These are phyloP conservation scores for Sclerotinia glacialis DNA, from an alignment of 2,329 filamentous ascomycete genomes.

Conservation along the genomic window DNA sequence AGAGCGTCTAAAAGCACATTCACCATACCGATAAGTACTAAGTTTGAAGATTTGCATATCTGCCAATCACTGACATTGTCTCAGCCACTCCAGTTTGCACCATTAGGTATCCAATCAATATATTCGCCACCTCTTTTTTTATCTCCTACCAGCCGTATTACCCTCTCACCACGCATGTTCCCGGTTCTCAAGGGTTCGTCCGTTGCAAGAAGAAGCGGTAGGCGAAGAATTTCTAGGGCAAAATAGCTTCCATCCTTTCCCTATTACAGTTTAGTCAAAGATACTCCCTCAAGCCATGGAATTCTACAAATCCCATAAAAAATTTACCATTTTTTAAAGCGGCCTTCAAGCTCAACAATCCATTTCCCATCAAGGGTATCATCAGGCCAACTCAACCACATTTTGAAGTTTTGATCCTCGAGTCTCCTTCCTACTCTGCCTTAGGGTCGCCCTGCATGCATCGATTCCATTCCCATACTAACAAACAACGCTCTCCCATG, in stretches of 20 bases:
- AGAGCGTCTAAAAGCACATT: neutral
- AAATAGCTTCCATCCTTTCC: neutral
- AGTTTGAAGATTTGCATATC: slow-evolving; percentile 4
- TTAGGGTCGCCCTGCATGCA: slow-evolving; percentile 3
- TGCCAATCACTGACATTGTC: neutral
- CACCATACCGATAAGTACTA: neutral
- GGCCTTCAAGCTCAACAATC: slow-evolving; percentile 14
- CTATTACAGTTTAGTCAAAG: slow-evolving; percentile 8
- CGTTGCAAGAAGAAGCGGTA: neutral
- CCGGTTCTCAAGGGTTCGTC: neutral
- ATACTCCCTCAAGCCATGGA: slow-evolving; percentile 14
- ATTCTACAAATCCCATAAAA: slow-evolving; percentile 23
- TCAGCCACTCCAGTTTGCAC: neutral
- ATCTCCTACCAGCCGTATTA: neutral
- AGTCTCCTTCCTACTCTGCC: slow-evolving; percentile 4
- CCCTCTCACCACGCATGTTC: neutral
- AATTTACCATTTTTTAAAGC: slow-evolving; percentile 19
- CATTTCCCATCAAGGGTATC: slow-evolving; percentile 17
- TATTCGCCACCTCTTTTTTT: slow-evolving; percentile 10
- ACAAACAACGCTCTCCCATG: neutral
- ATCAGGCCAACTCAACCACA: slow-evolving; percentile 11
- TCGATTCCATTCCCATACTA: neutral
- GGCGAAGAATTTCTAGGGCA: neutral
- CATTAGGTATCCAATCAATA: slow-evolving; percentile 3
- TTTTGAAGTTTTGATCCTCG: neutral